A percentile compares a stretch with the other conserved stretches of the same genome.
Evolutionary conservation across 148 eudicot genomes (phyloP).

Genomic region (Amaranthus palmeri): DNA sequence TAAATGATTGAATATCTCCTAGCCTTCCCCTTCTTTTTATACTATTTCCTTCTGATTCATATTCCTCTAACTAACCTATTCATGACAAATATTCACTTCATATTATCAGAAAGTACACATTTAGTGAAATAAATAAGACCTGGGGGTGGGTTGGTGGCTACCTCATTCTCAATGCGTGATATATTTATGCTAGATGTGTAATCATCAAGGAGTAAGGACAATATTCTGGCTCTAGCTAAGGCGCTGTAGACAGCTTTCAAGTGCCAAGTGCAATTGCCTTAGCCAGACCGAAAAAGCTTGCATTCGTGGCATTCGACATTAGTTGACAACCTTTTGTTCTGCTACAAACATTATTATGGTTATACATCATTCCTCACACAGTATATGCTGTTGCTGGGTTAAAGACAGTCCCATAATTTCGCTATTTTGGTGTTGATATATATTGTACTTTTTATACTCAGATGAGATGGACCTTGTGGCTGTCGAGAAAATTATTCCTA

Average conservation of each 20-base stretch:
- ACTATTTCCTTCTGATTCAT: no score
- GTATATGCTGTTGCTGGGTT: not conserved
- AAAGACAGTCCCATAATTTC: not conserved
- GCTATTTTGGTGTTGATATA: not conserved
- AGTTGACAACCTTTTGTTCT: not conserved
- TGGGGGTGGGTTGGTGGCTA: not conserved
- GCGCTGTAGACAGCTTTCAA: not conserved
- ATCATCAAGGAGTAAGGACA: not conserved
- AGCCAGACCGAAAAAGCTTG: not conserved
- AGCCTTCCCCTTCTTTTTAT: no score
- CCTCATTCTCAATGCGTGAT: not conserved
- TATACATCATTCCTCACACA: not conserved
- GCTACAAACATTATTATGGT: not conserved
- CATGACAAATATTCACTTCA: no score
- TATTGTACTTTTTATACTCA: conserved; percentile 24
- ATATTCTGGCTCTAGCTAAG: not conserved
- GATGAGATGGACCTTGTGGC: conserved; percentile 57
- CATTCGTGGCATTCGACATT: not conserved
- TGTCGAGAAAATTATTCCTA: conserved; percentile 37
- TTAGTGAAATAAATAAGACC: not conserved
- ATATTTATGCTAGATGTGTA: not conserved
- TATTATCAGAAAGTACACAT: not conserved
- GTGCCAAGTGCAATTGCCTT: not conserved
- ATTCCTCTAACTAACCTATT: no score
- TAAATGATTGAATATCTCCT: no score